These are phyloP conservation scores for Lentinus brumalis DNA, from an alignment of 768 basidiomycete genomes.

Conservation along the genomic window DNA sequence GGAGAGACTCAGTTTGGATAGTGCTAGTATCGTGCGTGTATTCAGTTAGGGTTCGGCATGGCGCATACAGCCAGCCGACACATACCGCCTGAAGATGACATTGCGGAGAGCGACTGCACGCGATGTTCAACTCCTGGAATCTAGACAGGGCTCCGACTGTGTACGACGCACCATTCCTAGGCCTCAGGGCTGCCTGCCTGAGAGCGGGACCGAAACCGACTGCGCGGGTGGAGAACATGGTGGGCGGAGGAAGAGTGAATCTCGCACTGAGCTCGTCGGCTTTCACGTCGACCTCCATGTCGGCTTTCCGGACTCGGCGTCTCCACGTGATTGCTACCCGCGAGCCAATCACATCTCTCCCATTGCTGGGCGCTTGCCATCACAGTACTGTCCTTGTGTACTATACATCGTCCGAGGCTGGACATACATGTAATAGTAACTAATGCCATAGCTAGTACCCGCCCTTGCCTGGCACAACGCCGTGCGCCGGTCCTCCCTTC, in stretches of 20 bases:
- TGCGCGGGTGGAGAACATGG: conserved; percentile 47
- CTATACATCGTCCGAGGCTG: no score
- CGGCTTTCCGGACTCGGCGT: no score
- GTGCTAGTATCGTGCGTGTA: conserved; percentile 30
- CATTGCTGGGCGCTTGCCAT: no score
- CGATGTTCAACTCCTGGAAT: neutral
- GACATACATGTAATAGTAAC: no score
- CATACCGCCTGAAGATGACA: conserved; percentile 26
- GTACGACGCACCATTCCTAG: conserved; percentile 31
- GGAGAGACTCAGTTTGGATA: conserved; percentile 66
- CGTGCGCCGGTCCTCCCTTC: conserved; percentile 49
- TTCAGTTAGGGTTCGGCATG: neutral
- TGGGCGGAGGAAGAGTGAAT: conserved; percentile 15
- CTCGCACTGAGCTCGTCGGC: no score
- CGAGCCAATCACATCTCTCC: no score
- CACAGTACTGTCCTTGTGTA: no score
- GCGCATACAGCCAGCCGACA: neutral
- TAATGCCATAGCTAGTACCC: conserved; percentile 35
- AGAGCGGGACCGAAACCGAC: conserved; percentile 61
- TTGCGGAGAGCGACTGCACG: conserved; percentile 27
- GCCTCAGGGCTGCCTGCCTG: conserved; percentile 48
- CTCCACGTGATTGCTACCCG: no score
- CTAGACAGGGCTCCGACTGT: neutral
- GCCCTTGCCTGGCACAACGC: conserved; percentile 45
- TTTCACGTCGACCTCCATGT: no score